These are phyloP conservation scores for Colletotrichum trifolii DNA, from an alignment of 2,329 filamentous ascomycete species.

Conservation along the genomic window DNA sequence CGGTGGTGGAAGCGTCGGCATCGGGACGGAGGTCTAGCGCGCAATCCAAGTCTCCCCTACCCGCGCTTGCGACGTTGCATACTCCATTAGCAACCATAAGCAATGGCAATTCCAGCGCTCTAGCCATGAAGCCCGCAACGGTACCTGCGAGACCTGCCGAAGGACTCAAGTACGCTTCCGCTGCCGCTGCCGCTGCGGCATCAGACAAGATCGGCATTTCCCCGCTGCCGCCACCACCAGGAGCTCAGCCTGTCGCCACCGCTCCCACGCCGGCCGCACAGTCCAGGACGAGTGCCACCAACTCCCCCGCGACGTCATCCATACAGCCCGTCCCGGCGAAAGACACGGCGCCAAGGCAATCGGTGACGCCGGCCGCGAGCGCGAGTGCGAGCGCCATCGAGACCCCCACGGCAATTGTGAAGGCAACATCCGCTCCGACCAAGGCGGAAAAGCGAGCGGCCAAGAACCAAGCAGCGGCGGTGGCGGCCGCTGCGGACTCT, in stretches of 20 bases:
- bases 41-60: constrained; percentile 92
- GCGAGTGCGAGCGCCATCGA: constrained; percentile 41
- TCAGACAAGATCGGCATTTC: constrained; percentile 91
- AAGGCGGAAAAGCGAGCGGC: constrained; percentile 53
- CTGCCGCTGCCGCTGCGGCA: constrained; percentile 91
- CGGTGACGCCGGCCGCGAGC: constrained; percentile 43
- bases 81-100: constrained; percentile 72
- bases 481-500: constrained; percentile 53
- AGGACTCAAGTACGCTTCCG: constrained; percentile 95
- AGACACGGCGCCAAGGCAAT: constrained; percentile 48
- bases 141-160: constrained; percentile 87
- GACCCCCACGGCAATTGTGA: constrained; percentile 39
- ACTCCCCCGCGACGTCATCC: constrained; percentile 61
- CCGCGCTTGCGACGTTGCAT: constrained; percentile 91
- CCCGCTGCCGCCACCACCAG: constrained; percentile 90
- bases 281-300: constrained; percentile 66
- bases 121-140: constrained; percentile 91
- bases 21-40: constrained; percentile 80
- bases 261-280: constrained; percentile 57
- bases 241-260: constrained; percentile 55
- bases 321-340: constrained; percentile 58
- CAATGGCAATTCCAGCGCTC: constrained; percentile 65
- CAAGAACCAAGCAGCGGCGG: constrained; percentile 56
- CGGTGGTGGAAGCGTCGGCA: constrained; percentile 61
- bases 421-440: constrained; percentile 45